These are phyloP conservation scores for peach (Prunus persica) DNA, from an alignment of 306 rosid species.

Conservation along the genomic window DNA sequence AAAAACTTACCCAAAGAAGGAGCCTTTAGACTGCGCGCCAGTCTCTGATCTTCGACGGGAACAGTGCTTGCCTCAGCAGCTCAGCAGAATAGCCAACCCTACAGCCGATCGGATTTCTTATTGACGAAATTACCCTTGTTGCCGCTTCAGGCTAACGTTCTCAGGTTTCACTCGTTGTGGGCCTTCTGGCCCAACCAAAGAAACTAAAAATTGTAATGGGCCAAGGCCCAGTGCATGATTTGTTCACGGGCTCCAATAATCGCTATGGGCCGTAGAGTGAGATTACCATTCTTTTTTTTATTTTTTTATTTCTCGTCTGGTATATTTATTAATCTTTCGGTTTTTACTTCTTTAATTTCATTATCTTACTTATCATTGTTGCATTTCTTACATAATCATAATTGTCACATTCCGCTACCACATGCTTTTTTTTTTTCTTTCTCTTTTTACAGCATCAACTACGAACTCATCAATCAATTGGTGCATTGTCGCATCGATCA, in stretches of 20 bases:
- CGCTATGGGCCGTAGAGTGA: neutral
- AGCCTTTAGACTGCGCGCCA: neutral
- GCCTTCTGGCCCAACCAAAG: neutral
- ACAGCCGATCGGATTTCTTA: neutral
- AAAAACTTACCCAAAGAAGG: neutral
- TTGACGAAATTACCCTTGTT: neutral
- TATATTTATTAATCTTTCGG: neutral
- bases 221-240: neutral
- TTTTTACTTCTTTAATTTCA: too few species aligned
- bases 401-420: too few species aligned
- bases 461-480: too few species aligned
- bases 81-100: neutral
- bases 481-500: too few species aligned
- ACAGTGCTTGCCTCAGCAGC: neutral
- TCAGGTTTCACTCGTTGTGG: neutral
- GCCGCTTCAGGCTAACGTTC: neutral
- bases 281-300: too few species aligned
- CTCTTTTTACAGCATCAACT: too few species aligned
- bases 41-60: slow-evolving; percentile 3
- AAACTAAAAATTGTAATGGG: neutral
- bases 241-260: neutral
- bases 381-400: too few species aligned
- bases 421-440: too few species aligned
- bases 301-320: neutral
- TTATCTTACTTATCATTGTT: too few species aligned